Evolutionary conservation across 1,139 yeast genomes (phyloP).

Genomic region (Nakaseomyces uthaithaninus): DNA sequence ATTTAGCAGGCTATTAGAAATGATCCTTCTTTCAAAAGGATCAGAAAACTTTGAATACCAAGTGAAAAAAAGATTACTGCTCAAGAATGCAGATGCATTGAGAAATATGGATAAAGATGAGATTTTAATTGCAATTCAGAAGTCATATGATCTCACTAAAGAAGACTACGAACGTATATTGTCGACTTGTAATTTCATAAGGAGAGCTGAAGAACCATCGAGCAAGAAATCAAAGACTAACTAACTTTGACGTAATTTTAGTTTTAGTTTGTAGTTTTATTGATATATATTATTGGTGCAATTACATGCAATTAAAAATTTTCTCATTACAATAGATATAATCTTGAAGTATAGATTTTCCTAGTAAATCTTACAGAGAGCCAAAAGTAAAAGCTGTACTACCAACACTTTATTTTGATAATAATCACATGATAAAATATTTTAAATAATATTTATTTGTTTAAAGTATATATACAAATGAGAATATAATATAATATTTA

Average conservation of each 20-base stretch:
- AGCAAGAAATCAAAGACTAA: neutral
- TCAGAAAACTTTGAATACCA: slow-evolving; percentile 39
- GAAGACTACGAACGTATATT: slow-evolving; percentile 53
- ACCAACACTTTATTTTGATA: no score
- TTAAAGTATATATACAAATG: neutral
- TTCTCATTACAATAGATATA: no score
- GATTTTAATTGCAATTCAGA: slow-evolving; percentile 60
- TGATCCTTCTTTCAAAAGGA: slow-evolving; percentile 48
- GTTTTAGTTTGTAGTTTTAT: no score
- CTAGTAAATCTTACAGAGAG: no score
- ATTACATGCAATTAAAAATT: no score
- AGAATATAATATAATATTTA: neutral
- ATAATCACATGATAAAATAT: neutral
- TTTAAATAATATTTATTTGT: neutral
- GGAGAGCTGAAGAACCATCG: neutral
- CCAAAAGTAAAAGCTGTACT: no score
- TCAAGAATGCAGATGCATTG: slow-evolving; percentile 73
- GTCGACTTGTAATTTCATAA: neutral
- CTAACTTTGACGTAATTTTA: no score
- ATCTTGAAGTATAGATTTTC: no score
- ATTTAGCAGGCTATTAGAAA: slow-evolving; percentile 67
- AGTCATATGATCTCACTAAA: slow-evolving; percentile 60
- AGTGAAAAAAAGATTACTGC: slow-evolving; percentile 64
- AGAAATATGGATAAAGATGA: slow-evolving; percentile 54
- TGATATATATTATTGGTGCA: no score